These are phyloP conservation scores for Apodospora peruviana DNA, from an alignment of 495 filamentous ascomycete species.

Conservation along the genomic window DNA sequence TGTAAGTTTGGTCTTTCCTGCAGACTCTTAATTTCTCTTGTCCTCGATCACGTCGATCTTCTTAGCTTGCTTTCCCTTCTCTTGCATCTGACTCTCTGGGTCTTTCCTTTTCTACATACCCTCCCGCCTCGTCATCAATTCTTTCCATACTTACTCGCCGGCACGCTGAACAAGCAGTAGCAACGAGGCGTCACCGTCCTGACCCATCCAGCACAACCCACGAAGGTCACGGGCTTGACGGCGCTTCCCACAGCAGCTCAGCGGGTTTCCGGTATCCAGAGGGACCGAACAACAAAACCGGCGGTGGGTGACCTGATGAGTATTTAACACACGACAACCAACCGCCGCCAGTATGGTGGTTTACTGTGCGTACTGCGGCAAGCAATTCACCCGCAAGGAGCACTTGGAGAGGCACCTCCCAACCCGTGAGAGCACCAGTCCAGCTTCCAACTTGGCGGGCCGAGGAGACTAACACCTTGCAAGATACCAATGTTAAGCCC, in stretches of 20 bases:
- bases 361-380: slow-evolving; percentile 59
- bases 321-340: slow-evolving; percentile 3
- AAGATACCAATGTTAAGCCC: slow-evolving; percentile 64
- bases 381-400: slow-evolving; percentile 60
- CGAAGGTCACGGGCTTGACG: background rate
- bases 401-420: slow-evolving; percentile 60
- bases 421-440: slow-evolving; percentile 47
- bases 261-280: too few species aligned
- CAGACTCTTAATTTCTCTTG: slow-evolving; percentile 16
- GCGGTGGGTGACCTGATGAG: too few species aligned
- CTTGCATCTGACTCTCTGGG: slow-evolving; percentile 6
- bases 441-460: too few species aligned
- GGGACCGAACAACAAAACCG: too few species aligned
- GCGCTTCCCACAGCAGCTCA: slow-evolving; percentile 3
- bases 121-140: slow-evolving; percentile 1
- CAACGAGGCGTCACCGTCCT: background rate
- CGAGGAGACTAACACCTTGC: slow-evolving; percentile 23
- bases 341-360: slow-evolving; percentile 30
- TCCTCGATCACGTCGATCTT: slow-evolving; percentile 16
- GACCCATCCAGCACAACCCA: background rate
- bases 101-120: slow-evolving; percentile 13
- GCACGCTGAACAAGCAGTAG: slow-evolving; percentile 2
- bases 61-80: slow-evolving; percentile 7
- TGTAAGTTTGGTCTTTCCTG: slow-evolving; percentile 15
- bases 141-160: slow-evolving; percentile 1